phyloP scores from a whole-genome alignment of 352 stramenopile genomes.

The Phytophthora podocarpi region DNA sequence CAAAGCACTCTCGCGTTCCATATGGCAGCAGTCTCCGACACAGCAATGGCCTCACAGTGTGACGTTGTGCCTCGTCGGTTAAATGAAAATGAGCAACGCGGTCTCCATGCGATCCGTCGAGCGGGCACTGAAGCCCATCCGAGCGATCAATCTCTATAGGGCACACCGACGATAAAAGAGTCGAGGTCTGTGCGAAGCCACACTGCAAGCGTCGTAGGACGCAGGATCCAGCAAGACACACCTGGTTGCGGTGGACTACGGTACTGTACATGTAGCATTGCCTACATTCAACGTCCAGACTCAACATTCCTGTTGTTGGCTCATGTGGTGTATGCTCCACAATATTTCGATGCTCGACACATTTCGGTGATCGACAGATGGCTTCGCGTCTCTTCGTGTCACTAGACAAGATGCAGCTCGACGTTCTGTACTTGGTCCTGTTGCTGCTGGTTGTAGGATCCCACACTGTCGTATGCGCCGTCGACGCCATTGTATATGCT shows the following conservation, averaged over 20 bases:
- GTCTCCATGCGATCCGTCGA: neutral
- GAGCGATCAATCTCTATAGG: constrained; percentile 18
- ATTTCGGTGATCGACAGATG: neutral
- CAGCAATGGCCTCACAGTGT: neutral
- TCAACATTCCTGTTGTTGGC: too few relatives aligned
- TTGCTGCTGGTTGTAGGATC: constrained; percentile 10
- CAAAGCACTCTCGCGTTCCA: constrained; percentile 21
- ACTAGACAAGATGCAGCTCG: constrained; percentile 17
- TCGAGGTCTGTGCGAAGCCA: constrained; percentile 6
- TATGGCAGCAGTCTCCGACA: constrained; percentile 14
- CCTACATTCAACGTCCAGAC: too few relatives aligned
- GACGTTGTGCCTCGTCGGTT: constrained; percentile 1
- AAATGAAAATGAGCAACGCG: constrained; percentile 13
- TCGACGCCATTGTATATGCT: neutral
- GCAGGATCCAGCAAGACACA: constrained; percentile 20
- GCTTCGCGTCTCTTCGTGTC: constrained; percentile 19
- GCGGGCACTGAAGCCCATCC: constrained; percentile 12
- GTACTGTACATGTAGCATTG: too few relatives aligned
- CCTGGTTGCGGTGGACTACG: constrained; percentile 1
- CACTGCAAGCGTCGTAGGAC: constrained; percentile 3
- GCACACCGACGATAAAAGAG: constrained; percentile 9
- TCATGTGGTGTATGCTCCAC: too few relatives aligned
- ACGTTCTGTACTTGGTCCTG: constrained; percentile 4
- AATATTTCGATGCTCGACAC: neutral
- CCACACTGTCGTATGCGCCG: neutral